A percentile compares a stretch with the other conserved stretches of the same genome.
These are phyloP conservation scores for Oidiodendron maius DNA, from an alignment of 495 filamentous ascomycete species.

Conservation along the genomic window DNA sequence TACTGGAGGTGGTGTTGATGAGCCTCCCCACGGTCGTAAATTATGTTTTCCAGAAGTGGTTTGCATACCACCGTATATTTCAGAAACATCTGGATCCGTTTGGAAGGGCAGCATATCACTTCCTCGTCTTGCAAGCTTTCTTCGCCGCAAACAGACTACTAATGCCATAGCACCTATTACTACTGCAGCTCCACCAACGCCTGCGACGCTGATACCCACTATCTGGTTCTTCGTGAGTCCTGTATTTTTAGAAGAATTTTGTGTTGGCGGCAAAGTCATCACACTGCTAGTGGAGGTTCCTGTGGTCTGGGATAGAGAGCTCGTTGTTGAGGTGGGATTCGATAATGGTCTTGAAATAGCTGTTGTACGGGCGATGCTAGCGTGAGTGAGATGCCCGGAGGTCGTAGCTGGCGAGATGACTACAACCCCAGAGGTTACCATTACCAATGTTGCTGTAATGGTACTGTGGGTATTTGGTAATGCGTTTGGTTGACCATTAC, in stretches of 20 bases:
- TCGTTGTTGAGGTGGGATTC: constrained; percentile 1
- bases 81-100: constrained; percentile 22
- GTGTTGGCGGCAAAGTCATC: constrained; percentile 16
- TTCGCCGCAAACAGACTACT: constrained; percentile 31
- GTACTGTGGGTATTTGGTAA: constrained; percentile 52
- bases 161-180: constrained; percentile 35
- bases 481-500: constrained; percentile 44
- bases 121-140: constrained; percentile 27
- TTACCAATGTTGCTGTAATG: constrained; percentile 52
- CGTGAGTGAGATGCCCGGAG: neutral
- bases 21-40: constrained; percentile 13
- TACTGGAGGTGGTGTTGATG: constrained; percentile 27
- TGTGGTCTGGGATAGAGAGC: constrained; percentile 10
- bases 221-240: constrained; percentile 30
- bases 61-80: constrained; percentile 9
- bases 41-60: neutral
- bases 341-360: constrained; percentile 10
- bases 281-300: constrained; percentile 3
- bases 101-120: constrained; percentile 31
- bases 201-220: constrained; percentile 40
- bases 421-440: constrained; percentile 19
- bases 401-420: constrained; percentile 13
- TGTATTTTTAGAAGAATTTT: constrained; percentile 15
- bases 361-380: constrained; percentile 16
- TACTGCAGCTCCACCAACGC: constrained; percentile 31